Evolutionary conservation across 495 filamentous ascomycete genomes (phyloP), one percentile per base, ranked within the genome.

Genomic region (Xylaria castorea): DNA sequence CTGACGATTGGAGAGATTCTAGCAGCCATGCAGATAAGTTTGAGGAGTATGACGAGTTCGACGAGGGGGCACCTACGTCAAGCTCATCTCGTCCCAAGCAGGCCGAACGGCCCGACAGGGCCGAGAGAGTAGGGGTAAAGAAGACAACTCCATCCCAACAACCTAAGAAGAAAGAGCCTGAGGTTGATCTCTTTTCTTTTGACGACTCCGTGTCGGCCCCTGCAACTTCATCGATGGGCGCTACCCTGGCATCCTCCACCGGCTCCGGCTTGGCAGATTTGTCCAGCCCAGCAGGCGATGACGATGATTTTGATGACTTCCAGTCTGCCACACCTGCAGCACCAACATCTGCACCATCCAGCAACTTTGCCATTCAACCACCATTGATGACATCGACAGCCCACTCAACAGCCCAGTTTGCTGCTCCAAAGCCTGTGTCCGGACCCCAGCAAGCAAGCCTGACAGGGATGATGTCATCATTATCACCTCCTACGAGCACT

Each of bases 281-380:
- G 40, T 80, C 77, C 40, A 65, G 61, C 36, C 18, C 72, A 40
- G 71, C 78, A 57, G 79, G 82, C 40, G 94, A 97, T 72, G 95
- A 99, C 75, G 96, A 99, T 75, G 97, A 98, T 64, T 98, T 98
- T 75, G 96, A 98, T 79, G 97, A 98, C 79, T 98, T 98, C 87
- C 94, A 97, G 81, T 95, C 94, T n/a, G 96, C 97, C 20, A 86
- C 92, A 5, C 90, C 94, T 22, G 83, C 87, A 30, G 76, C 83
- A 12, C 77, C 71, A 68, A 34, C 74, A 48, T 55, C 75, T 40
- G 74, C 84, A 70, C 66, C 83, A 30, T 66, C 82, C 60, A 75
- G 85, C 34, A 77, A 80, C 58, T 86, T 87, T 73, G 75, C 81
- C 5, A 84, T 90, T 42, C 81, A 86, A 4, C 79, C 87, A 12